Evolutionary conservation across 1,284 basidiomycete genomes (phyloP), one percentile per base, ranked within the genome.

Genomic region (Sporisorium iseilematis-ciliati): DNA sequence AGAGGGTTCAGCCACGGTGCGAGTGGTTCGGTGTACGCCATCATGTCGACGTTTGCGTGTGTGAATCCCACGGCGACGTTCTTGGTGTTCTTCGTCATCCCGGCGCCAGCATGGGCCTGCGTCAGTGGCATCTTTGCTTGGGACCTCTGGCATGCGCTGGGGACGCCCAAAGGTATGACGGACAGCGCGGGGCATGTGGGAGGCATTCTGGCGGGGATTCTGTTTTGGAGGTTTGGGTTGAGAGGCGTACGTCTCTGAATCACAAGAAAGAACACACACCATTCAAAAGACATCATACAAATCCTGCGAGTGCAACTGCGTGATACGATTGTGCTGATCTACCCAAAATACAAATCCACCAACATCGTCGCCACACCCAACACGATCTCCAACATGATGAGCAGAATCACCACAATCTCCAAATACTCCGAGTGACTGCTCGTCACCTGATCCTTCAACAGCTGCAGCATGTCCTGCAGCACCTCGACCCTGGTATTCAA

Each of bases 381-480:
- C 40, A 85, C 78, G 61, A 95, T 94, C 70, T 95, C 92, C 59
- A 95, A 91, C 49, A 87, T 94, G 85, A 98, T 97, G 67, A 98
- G 88, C 55, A 91, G 90, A 73, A 98, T 97, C 77, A 98, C 93
- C 74, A 98, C 94, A 79, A 93, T 92, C 86, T 98, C 95, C n/a
- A 98, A 88, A 42, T 94, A 90, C 86, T 98, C 95, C 2, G 93
- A 91, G 80, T 98, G 95, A 79, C 91, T 90, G 71, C 91, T 93
- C 23, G 93, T 94, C 38, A 97, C 95, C 10, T 93, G 92, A 86
- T 97, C 95, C 86, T 97, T 97, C 53, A 98, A 88, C 57, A 98
- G 89, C 85, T 95, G 92, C 10, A 98, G 90, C 93, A 98, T 97
- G 85, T 98, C 95, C 88, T 98, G 95, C 42, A 98, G 87, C 65